Conservation (phyloP, 345 rosid species). For the Streptanthus diversifolius region DNA sequence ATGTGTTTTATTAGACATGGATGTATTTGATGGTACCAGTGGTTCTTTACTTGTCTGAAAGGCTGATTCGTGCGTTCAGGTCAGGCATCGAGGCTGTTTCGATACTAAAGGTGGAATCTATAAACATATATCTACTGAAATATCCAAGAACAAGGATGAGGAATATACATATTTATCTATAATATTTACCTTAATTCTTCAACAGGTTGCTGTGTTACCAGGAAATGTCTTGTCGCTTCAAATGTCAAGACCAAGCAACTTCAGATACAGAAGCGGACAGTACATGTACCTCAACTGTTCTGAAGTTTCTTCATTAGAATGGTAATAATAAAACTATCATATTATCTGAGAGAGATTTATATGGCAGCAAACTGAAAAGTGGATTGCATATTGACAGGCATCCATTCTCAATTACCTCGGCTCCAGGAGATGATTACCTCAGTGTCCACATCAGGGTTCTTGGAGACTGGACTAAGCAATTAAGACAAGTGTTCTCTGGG, state of each 20-base stretch:
- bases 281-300: conserved; percentile 79
- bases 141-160: background rate
- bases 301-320: conserved; percentile 75
- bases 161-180: background rate
- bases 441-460: conserved; percentile 73
- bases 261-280: conserved; percentile 77
- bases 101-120: conserved; percentile 47
- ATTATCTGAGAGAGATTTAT: background rate
- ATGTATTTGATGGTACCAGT: conserved; percentile 73
- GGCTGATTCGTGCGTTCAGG: conserved; percentile 60
- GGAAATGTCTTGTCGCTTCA: conserved; percentile 74
- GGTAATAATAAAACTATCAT: conserved; percentile 37
- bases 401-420: conserved; percentile 83
- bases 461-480: conserved; percentile 77
- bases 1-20: conserved; percentile 57
- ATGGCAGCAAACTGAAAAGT: background rate
- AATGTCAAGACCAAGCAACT: conserved; percentile 68
- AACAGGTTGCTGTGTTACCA: conserved; percentile 70
- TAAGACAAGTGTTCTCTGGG: conserved; percentile 58
- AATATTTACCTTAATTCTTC: background rate
- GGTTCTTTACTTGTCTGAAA: conserved; percentile 51
- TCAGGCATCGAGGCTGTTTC: conserved; percentile 65
- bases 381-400: conserved; percentile 50
- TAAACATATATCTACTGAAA: background rate
- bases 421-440: conserved; percentile 69